Base-by-base conservation (phyloP, 2,329 filamentous ascomycete species). In the Elsinoe necatrix region DNA sequence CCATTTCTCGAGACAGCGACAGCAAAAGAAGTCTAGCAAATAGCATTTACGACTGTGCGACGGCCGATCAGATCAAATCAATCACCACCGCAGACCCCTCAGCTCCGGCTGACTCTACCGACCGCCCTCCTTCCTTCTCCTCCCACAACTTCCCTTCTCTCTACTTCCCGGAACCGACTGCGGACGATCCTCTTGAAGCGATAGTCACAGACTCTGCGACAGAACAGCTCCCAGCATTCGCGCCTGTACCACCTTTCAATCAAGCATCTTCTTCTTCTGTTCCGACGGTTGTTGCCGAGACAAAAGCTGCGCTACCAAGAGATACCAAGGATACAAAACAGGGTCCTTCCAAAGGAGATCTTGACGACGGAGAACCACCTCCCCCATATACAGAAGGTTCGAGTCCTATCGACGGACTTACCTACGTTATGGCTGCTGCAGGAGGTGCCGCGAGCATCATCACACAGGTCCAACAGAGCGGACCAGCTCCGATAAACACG, bases 361-460 rank as follows among this genome's bases (percentile, higher is more conserved):
- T 80, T 58, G 82, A 85, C 77, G 92, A 97, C 74, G 81, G 83
- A 73, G 93, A 97, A 76, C 92, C 92, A 58, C 93, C 93, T 60
- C 93, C 93, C 58, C 92, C 93, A 57, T 98, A 98, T 72, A 90
- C 88, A 64, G 92, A 97, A 82, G 91, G 92, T 66, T 86, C 84
- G 60, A 96, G 89, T 76, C 93, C 93, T 61, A 83, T 98, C 71
- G 81, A 87, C 60, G 89, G 89, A 58, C 98, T 98, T 69, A 85
- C 87, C 66, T 98, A 95, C 82, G 83, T 95, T 71, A 98, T 98
- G 93, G 91, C 93, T 75, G 88, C 90, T 71, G 91, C 92, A 75
- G 92, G 92, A 79, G 92, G 91, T 76, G 88, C 91, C 66, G 86
- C 91, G 77, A 97, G 93, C 82, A 95, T 98, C 70, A 95, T 98